A percentile compares a stretch with the other conserved stretches of the same genome.
These are phyloP conservation scores for Candida orba DNA, from an alignment of 805 yeast genomes.

Conservation along the genomic window DNA sequence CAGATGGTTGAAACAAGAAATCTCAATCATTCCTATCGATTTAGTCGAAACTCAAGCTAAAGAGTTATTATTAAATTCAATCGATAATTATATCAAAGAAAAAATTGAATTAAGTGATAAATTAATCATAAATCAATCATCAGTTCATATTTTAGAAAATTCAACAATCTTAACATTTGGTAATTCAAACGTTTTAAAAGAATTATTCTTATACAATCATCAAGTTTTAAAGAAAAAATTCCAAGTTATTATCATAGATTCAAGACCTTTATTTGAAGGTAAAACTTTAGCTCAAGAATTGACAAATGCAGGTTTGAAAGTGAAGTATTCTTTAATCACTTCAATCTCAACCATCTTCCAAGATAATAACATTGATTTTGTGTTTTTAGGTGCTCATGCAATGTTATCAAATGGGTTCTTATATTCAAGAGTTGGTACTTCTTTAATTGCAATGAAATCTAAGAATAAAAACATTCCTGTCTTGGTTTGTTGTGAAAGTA, in stretches of 20 bases:
- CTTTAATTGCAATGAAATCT: slow-evolving; percentile 87
- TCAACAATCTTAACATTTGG: slow-evolving; percentile 84
- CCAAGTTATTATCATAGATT: slow-evolving; percentile 81
- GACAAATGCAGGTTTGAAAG: slow-evolving; percentile 54
- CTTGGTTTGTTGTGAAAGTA: slow-evolving; percentile 88
- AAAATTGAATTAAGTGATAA: slow-evolving; percentile 77
- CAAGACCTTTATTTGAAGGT: slow-evolving; percentile 93
- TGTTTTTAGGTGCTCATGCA: slow-evolving; percentile 94
- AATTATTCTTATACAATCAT: slow-evolving; percentile 65
- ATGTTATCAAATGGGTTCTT: slow-evolving; percentile 92
- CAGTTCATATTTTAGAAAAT: slow-evolving; percentile 66
- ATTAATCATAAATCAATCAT: slow-evolving; percentile 75
- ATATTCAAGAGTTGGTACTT: slow-evolving; percentile 92
- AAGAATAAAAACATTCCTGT: slow-evolving; percentile 87
- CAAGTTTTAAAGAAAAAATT: slow-evolving; percentile 56
- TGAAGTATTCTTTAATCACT: slow-evolving; percentile 70
- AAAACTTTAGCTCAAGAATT: slow-evolving; percentile 63
- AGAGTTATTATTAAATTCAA: slow-evolving; percentile 49
- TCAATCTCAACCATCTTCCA: slow-evolving; percentile 75
- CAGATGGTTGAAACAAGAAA: slow-evolving; percentile 94
- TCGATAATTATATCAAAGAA: slow-evolving; percentile 78
- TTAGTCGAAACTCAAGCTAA: slow-evolving; percentile 54
- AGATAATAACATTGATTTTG: slow-evolving; percentile 75
- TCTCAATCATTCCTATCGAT: slow-evolving; percentile 74
- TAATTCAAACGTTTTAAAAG: slow-evolving; percentile 74